These are phyloP conservation scores for Fusarium scirpi DNA, from an alignment of 2,329 filamentous ascomycete species.

Conservation along the genomic window DNA sequence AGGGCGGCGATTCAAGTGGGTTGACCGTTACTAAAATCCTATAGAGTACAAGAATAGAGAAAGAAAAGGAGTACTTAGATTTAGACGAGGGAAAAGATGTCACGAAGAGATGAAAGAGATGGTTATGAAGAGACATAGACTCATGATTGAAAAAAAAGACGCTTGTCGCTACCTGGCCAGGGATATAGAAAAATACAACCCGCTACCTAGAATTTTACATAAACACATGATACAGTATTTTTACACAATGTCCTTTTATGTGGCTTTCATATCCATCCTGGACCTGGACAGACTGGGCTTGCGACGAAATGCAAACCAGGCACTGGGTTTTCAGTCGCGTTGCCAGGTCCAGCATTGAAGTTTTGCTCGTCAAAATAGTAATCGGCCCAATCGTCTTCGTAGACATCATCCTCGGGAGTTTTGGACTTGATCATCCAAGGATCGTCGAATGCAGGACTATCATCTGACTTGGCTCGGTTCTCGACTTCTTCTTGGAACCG, in stretches of 20 bases:
- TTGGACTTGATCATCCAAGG: slow-evolving; percentile 23
- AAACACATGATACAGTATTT: slow-evolving; percentile 16
- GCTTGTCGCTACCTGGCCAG: slow-evolving; percentile 29
- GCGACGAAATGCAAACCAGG: slow-evolving; percentile 31
- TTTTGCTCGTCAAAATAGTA: slow-evolving; percentile 50
- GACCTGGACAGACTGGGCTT: slow-evolving; percentile 40
- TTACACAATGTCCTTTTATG: background rate
- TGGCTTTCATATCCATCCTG: slow-evolving; percentile 42
- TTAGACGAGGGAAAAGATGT: slow-evolving; percentile 22
- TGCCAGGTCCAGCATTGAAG: slow-evolving; percentile 24
- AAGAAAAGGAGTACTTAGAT: slow-evolving; percentile 5
- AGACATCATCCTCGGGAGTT: slow-evolving; percentile 31
- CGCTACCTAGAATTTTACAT: slow-evolving; percentile 29
- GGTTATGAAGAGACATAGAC: slow-evolving; percentile 31
- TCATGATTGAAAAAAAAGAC: slow-evolving; percentile 33
- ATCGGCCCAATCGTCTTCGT: slow-evolving; percentile 49
- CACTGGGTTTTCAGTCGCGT: slow-evolving; percentile 2
- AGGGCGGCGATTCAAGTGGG: slow-evolving; percentile 59
- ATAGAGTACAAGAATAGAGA: slow-evolving; percentile 45
- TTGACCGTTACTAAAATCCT: slow-evolving; percentile 65
- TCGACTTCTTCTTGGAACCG: slow-evolving; percentile 34
- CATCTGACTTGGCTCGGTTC: slow-evolving; percentile 1
- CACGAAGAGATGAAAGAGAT: slow-evolving; percentile 39
- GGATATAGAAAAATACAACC: slow-evolving; percentile 27
- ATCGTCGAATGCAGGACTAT: slow-evolving; percentile 27